A percentile compares a stretch with the other conserved stretches of the same genome.
Conservation (phyloP, 305 asterid species). For the Rubia peregrina region DNA sequence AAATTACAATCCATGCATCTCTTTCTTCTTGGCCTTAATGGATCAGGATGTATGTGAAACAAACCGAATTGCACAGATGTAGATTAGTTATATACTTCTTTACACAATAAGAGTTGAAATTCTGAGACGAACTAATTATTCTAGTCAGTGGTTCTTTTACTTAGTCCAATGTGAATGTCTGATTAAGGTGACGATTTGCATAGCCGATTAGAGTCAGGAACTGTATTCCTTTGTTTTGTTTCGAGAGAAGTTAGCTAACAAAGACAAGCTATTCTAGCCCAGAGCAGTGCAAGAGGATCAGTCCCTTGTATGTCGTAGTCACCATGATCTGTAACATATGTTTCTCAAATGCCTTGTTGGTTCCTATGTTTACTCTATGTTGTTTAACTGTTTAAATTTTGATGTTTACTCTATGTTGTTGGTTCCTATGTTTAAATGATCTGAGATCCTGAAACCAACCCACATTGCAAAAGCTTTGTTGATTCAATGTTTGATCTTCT, state of each 20-base stretch:
- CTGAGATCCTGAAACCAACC: not conserved
- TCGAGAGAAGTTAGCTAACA: not conserved
- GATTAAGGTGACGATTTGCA: not conserved
- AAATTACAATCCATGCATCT: not conserved
- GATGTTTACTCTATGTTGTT: too few relatives aligned
- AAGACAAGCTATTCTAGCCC: not conserved
- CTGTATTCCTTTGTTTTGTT: not conserved
- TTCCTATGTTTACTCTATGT: not conserved
- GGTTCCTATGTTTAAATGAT: too few relatives aligned
- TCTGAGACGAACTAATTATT: not conserved
- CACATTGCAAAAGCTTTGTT: not conserved
- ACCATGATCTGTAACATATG: not conserved
- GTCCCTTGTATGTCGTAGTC: not conserved
- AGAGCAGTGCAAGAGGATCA: not conserved
- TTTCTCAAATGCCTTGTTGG: not conserved
- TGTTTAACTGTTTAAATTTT: too few relatives aligned
- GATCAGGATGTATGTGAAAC: not conserved
- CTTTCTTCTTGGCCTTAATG: not conserved
- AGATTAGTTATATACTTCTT: not conserved
- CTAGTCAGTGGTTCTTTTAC: not conserved
- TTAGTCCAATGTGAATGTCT: not conserved
- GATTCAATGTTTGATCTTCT: not conserved
- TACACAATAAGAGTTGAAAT: not conserved
- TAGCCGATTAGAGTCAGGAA: not conserved
- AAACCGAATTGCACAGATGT: not conserved